Evolutionary conservation across 2,329 filamentous ascomycete genomes (phyloP).

Genomic region (Chrysosporium queenslandicum): DNA sequence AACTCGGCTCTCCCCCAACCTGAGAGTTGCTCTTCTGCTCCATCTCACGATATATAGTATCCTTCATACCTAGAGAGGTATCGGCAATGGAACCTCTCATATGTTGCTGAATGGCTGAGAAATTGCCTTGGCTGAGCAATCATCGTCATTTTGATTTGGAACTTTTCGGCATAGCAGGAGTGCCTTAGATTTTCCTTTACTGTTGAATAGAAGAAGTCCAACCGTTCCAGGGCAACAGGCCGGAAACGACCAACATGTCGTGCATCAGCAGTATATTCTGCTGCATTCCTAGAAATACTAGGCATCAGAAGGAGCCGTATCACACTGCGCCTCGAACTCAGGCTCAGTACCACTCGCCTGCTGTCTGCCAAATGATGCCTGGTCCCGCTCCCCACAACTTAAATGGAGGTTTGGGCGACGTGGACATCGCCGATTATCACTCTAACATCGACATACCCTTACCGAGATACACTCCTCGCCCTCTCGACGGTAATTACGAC

Average conservation of each 20-base stretch:
- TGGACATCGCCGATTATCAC: conserved; percentile 19
- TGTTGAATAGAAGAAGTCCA: no score
- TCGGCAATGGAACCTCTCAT: neutral
- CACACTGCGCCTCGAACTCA: neutral
- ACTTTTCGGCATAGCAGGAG: neutral
- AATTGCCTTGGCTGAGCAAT: neutral
- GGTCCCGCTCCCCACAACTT: conserved; percentile 1
- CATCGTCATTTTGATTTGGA: neutral
- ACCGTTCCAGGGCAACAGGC: neutral
- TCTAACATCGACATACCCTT: conserved; percentile 30
- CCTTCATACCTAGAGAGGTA: neutral
- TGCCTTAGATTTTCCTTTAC: neutral
- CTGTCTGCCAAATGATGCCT: neutral
- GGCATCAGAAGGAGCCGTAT: conserved; percentile 4
- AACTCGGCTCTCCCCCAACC: neutral
- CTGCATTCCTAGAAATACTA: conserved; percentile 11
- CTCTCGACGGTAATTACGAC: conserved; percentile 25
- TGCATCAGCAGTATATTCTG: conserved; percentile 12
- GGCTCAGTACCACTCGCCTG: conserved; percentile 6
- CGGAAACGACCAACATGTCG: conserved; percentile 8
- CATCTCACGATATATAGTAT: neutral
- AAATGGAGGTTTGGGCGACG: conserved; percentile 6
- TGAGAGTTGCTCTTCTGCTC: neutral
- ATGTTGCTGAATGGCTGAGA: neutral
- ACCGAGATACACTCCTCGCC: conserved; percentile 34